Conservation (phyloP, 495 filamentous ascomycete genomes). For the Penicillium goetzii region DNA sequence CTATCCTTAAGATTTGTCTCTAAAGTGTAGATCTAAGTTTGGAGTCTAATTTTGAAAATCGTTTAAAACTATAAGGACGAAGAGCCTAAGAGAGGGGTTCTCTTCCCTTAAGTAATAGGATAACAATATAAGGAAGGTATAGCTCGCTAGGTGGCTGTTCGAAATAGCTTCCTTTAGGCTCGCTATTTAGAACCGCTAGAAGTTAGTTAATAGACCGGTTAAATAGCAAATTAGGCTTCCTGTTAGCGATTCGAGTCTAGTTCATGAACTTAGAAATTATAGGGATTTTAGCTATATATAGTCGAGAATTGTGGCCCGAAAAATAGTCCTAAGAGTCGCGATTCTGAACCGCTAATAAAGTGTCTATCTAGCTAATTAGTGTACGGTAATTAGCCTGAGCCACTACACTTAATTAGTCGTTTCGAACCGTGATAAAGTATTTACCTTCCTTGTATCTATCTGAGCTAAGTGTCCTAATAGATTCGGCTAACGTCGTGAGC, state of each 20-base stretch:
- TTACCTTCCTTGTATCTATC: no score
- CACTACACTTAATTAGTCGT: no score
- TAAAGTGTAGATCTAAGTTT: no score
- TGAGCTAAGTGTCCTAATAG: no score
- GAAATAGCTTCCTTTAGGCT: conserved; percentile 1
- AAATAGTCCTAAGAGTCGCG: no score
- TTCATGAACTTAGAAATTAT: not conserved
- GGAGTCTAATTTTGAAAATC: conserved; percentile 51
- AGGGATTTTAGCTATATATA: not conserved
- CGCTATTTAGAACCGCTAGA: conserved; percentile 2
- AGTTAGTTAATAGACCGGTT: not conserved
- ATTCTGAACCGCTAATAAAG: no score
- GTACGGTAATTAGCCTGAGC: no score
- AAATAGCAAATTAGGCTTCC: not conserved
- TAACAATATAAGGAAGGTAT: not conserved
- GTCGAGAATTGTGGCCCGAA: no score
- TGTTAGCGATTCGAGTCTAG: not conserved
- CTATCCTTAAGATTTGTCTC: no score
- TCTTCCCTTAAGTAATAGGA: not conserved
- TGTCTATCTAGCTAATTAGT: no score
- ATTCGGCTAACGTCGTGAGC: no score
- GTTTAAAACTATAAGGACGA: conserved; percentile 18
- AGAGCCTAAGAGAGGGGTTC: not conserved
- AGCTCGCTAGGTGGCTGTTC: not conserved
- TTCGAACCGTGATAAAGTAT: no score